Evolutionary conservation across 2,329 filamentous ascomycete genomes (phyloP), one percentile per base, ranked within the genome.

Genomic region (Uncinocarpus reesii): DNA sequence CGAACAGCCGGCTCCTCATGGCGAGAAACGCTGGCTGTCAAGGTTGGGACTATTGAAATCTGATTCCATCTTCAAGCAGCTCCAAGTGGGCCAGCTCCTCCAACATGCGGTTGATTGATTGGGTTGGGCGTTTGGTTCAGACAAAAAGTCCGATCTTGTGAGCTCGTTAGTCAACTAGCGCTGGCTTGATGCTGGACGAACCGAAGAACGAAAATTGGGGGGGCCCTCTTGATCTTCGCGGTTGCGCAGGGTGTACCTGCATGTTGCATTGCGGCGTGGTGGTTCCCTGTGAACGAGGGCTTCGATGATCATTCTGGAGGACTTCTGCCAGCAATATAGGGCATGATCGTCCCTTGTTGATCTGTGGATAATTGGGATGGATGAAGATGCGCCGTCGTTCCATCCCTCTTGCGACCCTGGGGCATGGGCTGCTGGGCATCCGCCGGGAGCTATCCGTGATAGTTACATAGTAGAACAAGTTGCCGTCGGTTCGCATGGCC

Each of bases 211-310:
- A n/a, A n/a, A n/a, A n/a, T n/a, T n/a, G n/a, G n/a, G n/a, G n/a
- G n/a, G n/a, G n/a, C n/a, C 18, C 20, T 16, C 21, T n/a, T n/a
- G 38, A 41, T 41, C 38, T 28, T 41, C 38, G 11, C 11, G 2
- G 13, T 7, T 2, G 7, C 10, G 18, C 28, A 11, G 31, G 28
- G 11, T 24, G 29, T 29, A 26, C 40, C 3, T 45, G 42, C 42
- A 45, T 31, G 42, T 45, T 45, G 42, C 42, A 45, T 37, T 36
- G 42, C 42, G 42, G 31, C 41, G 24, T 29, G 42, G 31, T 35
- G 24, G n/a, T n/a, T 13, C 11, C 41, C 23, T 43, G 18, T 16
- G 29, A 44, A 36, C 28, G 29, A 31, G n/a, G 23, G 29, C 11
- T 43, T 45, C 32, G 32, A 37, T 29, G 42, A 37, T 18, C 23